Evolutionary conservation across 345 rosid genomes (phyloP), one percentile per base, ranked within the genome.

Genomic region (Cardamine chenopodiifolia): DNA sequence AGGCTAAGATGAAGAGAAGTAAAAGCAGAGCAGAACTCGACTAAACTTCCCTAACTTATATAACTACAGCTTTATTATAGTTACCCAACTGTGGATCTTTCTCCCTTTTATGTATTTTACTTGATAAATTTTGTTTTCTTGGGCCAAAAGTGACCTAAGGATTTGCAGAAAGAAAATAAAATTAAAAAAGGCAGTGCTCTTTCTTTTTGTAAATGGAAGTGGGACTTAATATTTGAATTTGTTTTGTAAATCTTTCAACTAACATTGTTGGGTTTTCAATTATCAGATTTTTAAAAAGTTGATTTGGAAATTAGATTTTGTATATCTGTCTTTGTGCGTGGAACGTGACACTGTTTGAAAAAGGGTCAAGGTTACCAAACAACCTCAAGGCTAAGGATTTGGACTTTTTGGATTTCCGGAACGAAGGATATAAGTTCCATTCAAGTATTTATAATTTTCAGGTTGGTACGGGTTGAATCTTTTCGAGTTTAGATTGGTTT

Each of bases 1-100:
- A 95, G 82, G 98, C 96, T 13, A 92, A 95, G 88, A 95, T 92
- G 97, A 92, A 84, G 84, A 86, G 85, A 82, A 86, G 85, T 42
- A 92, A 90, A 91, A 86, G 91, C 86, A 92, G 76, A 87, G 89
- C 76, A 60, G 92, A 88, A 34, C 79, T 91, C 37, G 79, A 82
- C 18, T 86, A 81, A 50, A 54, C 6, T 69, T 29, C 13, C 8
- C 54, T 68, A 60, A 77, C 76, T 71, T 55, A 22, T 69, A 63
- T 68, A 15, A 62, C 50, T 57, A 74, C 60, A 76, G 65, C 75
- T 63, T 70, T 32, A 62, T 70, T 32, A 62, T 70, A 62, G 71
- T 28, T 26, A 18, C 40, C 62, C 42, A 54, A 32, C 59, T 70
- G n/a, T 64, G 54, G 54, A 77, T 55, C 37, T 64, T 63, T 64